Base-by-base conservation (phyloP, 2,329 filamentous ascomycete species). In the Pseudogymnoascus sp. region DNA sequence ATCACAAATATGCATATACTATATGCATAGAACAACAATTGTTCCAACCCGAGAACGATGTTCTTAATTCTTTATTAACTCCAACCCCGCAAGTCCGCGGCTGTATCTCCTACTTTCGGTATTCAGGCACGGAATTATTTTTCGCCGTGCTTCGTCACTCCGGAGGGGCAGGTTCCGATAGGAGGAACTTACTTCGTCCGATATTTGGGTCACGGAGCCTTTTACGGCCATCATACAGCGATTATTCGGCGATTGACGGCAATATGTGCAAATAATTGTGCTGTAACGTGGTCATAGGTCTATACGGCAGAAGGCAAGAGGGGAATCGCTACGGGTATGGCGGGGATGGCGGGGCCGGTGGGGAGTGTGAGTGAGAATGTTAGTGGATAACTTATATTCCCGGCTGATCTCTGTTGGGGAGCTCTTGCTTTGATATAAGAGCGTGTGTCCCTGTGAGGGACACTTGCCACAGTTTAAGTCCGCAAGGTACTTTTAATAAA, bases 111-210 rank as follows among this genome's bases (percentile, higher is more conserved):
- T 34, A 34, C 25, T 12, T 34, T 56, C n/a, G n/a, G 25, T 34
- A 56, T 56, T 56, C 12, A 31, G 46, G 46, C 46, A 34, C 46
- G 46, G 46, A 56, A 34, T 34, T 56, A 56, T 56, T 56, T 56
- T 56, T 56, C 46, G 46, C 46, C 46, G 46, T 18, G n/a, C 25
- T 56, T 56, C n/a, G n/a, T n/a, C 23, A 28, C 46, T 56, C 46
- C 46, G 46, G 46, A 56, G 46, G 46, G 46, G 46, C 3, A 18
- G 8, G 14, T 18, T 56, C 46, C 46, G 46, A 56, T 56, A 56
- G 46, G 46, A 56, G 46, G 46, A 56, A 56, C 25, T 56, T 56
- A 56, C 46, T 56, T 56, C 46, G n/a, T 56, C 46, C 46, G 46
- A 56, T 31, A 8, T 56, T 56, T 56, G n/a, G 46, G 46, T 56